Evolutionary conservation across 208 protist species (phyloP), one percentile per base, ranked within the genome.

Genomic region (Porcisia hertigi): DNA sequence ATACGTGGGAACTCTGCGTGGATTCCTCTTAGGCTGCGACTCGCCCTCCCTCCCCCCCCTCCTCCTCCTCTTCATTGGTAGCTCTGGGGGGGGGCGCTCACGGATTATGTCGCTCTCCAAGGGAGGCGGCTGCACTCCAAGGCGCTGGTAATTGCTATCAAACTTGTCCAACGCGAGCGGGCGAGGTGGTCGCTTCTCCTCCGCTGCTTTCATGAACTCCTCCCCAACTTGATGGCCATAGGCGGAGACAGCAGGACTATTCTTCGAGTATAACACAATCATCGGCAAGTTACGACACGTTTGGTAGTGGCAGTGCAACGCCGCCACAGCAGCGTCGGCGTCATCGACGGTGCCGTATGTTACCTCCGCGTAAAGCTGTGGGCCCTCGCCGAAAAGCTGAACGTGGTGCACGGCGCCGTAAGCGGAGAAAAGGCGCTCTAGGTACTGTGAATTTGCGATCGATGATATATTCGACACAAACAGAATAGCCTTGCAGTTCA

Each of bases 261-360:
- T 70, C 47, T 87, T 79, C 8, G 87, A 88, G 77, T 97, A 97
- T 3, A 97, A 75, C n/a, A 97, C 93, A 70, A 97, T 86, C 63
- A 97, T 80, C 3, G 89, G 89, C 11, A 94, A 69, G 34, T 86
- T 80, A 1, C 75, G 81, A n/a, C 88, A 86, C 6, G 90, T 91
- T 57, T 88, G 88, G 78, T 97, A 95, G 75, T 85, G 89, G 62
- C 86, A 86, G 76, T 97, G 93, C n/a, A 97, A 85, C 20, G 93
- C 89, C 1, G 91, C 91, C 11, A 97, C 83, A 43, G 91, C 89
- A 57, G 88, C 83, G 71, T 97, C 93, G 18, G 89, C 93, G 73
- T 94, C 90, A 69, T 97, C 91, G 34, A 92, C 78, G 47, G 82
- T 73, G 58, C 60, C 59, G 77, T 91, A 94, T 14, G 84, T 91